Evolutionary conservation across 805 yeast genomes (phyloP).

Genomic region (Candida piceae): DNA sequence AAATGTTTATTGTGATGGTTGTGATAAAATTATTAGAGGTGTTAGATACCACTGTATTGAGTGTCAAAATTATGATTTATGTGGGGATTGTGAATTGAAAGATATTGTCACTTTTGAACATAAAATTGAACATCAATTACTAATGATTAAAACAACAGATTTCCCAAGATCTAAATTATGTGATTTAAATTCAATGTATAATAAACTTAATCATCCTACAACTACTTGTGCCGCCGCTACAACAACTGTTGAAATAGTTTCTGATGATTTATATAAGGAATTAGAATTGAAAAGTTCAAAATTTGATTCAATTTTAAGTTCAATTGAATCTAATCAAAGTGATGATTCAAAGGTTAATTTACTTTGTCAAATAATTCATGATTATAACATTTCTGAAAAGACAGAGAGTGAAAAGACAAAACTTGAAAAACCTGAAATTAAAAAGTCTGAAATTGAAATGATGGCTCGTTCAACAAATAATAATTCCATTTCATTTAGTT

Average conservation of each 20-base stretch:
- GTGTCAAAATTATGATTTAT: conserved; percentile 50
- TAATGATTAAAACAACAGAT: conserved; percentile 17
- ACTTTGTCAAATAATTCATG: conserved; percentile 10
- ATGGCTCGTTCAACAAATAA: conserved; percentile 2
- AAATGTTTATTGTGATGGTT: conserved; percentile 29
- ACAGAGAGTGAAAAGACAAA: background rate
- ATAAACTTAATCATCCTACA: too few relatives aligned
- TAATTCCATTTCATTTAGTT: conserved; percentile 3
- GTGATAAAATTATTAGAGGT: conserved; percentile 31
- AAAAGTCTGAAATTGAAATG: background rate
- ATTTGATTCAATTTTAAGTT: conserved; percentile 11
- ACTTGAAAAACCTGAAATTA: background rate
- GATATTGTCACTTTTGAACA: conserved; percentile 15
- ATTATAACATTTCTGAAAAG: conserved; percentile 4
- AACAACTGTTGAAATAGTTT: background rate
- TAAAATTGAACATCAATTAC: conserved; percentile 21
- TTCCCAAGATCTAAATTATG: too few relatives aligned
- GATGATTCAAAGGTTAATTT: conserved; percentile 10
- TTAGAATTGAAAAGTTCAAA: conserved; percentile 7
- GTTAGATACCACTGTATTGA: conserved; percentile 46
- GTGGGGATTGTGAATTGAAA: conserved; percentile 36
- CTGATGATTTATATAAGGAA: conserved; percentile 1
- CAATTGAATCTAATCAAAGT: conserved; percentile 4
- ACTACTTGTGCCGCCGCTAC: too few relatives aligned
- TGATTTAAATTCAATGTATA: too few relatives aligned